A percentile compares a stretch with the other conserved stretches of the same genome.
These are phyloP conservation scores for Calonectria honghensis DNA, from an alignment of 2,329 filamentous ascomycete species.

Conservation along the genomic window DNA sequence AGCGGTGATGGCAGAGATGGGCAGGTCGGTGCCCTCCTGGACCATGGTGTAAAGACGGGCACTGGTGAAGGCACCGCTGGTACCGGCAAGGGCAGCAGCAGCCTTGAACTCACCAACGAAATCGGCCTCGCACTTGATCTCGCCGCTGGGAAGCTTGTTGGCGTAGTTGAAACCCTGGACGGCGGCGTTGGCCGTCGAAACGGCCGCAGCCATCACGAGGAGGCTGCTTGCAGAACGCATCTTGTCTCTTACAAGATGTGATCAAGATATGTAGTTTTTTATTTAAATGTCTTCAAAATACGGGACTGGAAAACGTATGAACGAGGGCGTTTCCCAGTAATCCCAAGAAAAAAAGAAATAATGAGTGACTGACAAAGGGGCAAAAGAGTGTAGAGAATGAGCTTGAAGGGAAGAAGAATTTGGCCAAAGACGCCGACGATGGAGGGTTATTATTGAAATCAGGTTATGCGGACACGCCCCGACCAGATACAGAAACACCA, in stretches of 20 bases:
- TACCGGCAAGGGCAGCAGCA: conserved; percentile 78
- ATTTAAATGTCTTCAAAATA: conserved; percentile 11
- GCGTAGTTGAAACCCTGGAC: conserved; percentile 85
- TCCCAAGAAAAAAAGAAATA: conserved; percentile 23
- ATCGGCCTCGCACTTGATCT: conserved; percentile 76
- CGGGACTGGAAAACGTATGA: conserved; percentile 29
- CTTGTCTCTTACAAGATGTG: conserved; percentile 29
- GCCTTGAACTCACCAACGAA: conserved; percentile 83
- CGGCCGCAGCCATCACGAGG: conserved; percentile 59
- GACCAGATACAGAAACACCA: conserved; percentile 29
- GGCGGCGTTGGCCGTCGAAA: conserved; percentile 61
- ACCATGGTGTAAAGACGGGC: conserved; percentile 86
- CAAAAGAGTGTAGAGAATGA: conserved; percentile 18
- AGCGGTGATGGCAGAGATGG: conserved; percentile 85
- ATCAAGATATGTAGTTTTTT: not conserved
- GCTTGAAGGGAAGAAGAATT: conserved; percentile 22
- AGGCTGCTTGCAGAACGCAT: conserved; percentile 60
- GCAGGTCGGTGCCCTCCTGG: conserved; percentile 79
- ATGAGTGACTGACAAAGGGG: conserved; percentile 13
- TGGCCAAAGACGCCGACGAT: conserved; percentile 33
- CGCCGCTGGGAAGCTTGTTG: conserved; percentile 75
- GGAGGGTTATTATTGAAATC: conserved; percentile 39
- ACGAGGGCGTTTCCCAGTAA: conserved; percentile 45
- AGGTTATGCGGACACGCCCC: conserved; percentile 45
- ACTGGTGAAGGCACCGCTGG: conserved; percentile 77